Conservation (phyloP, 352 stramenopile species). For the Elongisporangium senticosum region DNA sequence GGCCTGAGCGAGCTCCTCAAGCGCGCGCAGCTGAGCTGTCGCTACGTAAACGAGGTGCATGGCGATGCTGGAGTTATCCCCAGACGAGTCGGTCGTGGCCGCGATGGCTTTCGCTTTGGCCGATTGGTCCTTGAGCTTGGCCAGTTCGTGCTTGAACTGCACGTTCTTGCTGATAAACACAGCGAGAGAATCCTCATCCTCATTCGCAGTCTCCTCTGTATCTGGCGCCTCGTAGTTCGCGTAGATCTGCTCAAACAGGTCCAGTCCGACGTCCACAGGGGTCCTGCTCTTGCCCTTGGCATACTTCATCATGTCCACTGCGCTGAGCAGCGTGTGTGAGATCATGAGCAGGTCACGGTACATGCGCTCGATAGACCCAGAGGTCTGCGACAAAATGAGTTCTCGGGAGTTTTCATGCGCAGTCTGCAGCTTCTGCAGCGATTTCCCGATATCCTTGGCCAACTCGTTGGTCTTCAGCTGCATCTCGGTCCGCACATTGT, state of each 20-base stretch:
- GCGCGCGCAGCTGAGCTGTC: constrained; percentile 21
- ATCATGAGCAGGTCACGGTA: constrained; percentile 48
- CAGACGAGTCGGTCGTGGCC: not conserved
- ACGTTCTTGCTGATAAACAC: constrained; percentile 25
- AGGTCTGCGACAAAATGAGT: constrained; percentile 20
- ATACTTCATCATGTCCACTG: constrained; percentile 29
- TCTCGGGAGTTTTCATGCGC: constrained; percentile 13
- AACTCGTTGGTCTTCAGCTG: constrained; percentile 38
- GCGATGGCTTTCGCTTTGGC: constrained; percentile 17
- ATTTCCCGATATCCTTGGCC: constrained; percentile 23
- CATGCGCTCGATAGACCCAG: constrained; percentile 25
- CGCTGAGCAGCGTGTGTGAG: constrained; percentile 37
- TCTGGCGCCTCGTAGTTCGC: constrained; percentile 8
- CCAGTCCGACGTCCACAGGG: constrained; percentile 31
- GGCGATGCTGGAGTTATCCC: constrained; percentile 27
- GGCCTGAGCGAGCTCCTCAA: constrained; percentile 17
- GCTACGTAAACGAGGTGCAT: constrained; percentile 35
- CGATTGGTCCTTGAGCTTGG: constrained; percentile 47
- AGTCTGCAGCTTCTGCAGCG: constrained; percentile 23
- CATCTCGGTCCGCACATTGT: constrained; percentile 35
- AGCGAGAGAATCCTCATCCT: constrained; percentile 13
- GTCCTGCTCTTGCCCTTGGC: constrained; percentile 9
- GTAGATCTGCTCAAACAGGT: constrained; percentile 35
- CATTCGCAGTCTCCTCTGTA: constrained; percentile 19
- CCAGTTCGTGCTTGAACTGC: constrained; percentile 38